These are phyloP conservation scores for Acanthamoeba sp. DNA, from an alignment of 208 protist genomes.

Conservation along the genomic window DNA sequence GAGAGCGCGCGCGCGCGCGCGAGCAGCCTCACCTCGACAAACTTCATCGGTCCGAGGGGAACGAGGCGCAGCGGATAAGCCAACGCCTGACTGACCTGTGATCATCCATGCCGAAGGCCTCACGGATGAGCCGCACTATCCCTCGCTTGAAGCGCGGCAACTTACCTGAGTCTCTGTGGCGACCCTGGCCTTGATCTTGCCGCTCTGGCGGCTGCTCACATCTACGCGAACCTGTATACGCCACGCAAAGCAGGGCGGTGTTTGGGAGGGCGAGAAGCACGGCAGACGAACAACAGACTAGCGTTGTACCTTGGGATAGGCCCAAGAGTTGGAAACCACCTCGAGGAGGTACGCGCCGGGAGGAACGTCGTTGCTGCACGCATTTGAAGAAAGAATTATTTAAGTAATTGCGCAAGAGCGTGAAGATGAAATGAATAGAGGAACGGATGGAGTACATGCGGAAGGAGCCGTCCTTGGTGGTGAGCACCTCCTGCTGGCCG, in stretches of 20 bases:
- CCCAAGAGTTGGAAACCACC: background rate
- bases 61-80: background rate
- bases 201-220: background rate
- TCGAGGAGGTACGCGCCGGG: constrained; percentile 35
- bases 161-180: background rate
- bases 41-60: constrained; percentile 7
- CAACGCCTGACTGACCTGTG: background rate
- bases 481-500: background rate
- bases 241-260: background rate
- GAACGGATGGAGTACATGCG: background rate
- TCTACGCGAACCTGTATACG: constrained; percentile 2
- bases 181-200: constrained; percentile 16
- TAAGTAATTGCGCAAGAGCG: background rate
- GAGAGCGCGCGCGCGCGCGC: background rate
- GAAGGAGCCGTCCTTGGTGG: background rate
- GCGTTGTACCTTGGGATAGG: background rate
- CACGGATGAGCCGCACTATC: background rate
- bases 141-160: background rate
- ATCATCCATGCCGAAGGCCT: background rate
- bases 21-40: background rate
- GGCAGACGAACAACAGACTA: background rate
- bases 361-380: constrained; percentile 29
- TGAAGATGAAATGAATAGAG: background rate
- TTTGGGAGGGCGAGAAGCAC: background rate
- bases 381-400: background rate